A percentile compares a stretch with the other conserved stretches of the same genome.
Evolutionary conservation across 495 filamentous ascomycete species (phyloP).

Genomic region (Podospora sp.): DNA sequence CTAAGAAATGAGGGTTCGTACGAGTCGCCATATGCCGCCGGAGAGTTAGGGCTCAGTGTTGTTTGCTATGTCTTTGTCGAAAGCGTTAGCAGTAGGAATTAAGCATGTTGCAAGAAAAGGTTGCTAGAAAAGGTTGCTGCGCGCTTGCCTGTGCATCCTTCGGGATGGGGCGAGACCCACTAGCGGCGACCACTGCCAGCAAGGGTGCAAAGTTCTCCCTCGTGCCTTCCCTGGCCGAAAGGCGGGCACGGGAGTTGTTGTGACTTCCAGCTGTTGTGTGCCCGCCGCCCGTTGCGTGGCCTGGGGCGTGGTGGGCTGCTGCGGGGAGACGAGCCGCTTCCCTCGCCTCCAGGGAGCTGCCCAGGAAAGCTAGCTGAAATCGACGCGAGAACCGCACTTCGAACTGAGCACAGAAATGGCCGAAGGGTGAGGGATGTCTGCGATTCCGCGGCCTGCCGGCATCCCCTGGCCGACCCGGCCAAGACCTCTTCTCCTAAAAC

Average conservation of each 20-base stretch:
- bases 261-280: background rate
- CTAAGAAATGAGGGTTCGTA: background rate
- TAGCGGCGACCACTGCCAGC: background rate
- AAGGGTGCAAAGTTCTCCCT: conserved; percentile 3
- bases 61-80: background rate
- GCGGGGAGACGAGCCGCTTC: conserved; percentile 9
- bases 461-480: conserved; percentile 19
- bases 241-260: background rate
- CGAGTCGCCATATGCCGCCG: background rate
- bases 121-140: background rate
- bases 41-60: background rate
- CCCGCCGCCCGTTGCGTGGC: no score
- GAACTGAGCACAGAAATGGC: background rate
- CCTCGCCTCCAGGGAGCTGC: background rate
- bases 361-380: background rate
- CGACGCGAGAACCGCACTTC: background rate
- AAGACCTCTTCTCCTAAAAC: conserved; percentile 25
- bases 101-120: background rate
- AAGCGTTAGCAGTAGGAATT: background rate
- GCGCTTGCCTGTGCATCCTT: conserved; percentile 3
- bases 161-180: background rate
- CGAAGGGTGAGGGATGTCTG: conserved; percentile 1
- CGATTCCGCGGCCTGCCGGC: background rate
- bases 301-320: background rate
- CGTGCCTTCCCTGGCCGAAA: background rate